phyloP scores from a whole-genome alignment of 2,329 filamentous ascomycete species.

The Cryphonectria carpinicola region DNA sequence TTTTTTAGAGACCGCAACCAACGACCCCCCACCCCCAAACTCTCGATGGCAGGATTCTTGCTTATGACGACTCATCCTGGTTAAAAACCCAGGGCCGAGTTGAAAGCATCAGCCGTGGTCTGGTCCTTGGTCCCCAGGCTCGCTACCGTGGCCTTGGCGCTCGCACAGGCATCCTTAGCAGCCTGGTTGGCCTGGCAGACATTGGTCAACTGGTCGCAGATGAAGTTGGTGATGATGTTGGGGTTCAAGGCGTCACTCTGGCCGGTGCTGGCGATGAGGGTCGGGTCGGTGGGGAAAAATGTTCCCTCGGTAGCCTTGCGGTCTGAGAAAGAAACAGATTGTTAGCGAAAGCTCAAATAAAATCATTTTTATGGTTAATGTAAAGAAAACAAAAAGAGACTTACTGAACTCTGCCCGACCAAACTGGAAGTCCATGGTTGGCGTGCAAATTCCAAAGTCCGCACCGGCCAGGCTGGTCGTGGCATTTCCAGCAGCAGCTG shows the following conservation, averaged over 20 bases:
- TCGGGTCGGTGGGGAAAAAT: slow-evolving; percentile 24
- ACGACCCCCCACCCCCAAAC: not conserved
- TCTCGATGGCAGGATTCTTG: not conserved
- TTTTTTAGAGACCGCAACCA: not conserved
- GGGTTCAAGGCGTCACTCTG: slow-evolving; percentile 63
- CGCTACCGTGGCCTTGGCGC: slow-evolving; percentile 54
- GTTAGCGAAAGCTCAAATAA: not conserved
- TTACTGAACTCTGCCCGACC: slow-evolving; percentile 20
- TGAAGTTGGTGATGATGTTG: slow-evolving; percentile 66
- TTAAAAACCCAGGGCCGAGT: slow-evolving; percentile 46
- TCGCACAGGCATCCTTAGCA: slow-evolving; percentile 51
- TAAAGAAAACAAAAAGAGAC: not conserved
- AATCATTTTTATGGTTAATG: not conserved
- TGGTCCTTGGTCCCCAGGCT: slow-evolving; percentile 53
- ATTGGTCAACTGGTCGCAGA: slow-evolving; percentile 64
- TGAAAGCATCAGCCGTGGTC: slow-evolving; percentile 54
- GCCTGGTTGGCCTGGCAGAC: slow-evolving; percentile 61
- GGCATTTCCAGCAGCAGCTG: not conserved
- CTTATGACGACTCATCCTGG: not conserved
- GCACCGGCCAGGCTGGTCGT: slow-evolving; percentile 17
- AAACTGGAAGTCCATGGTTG: slow-evolving; percentile 24
- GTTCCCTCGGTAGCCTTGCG: slow-evolving; percentile 23
- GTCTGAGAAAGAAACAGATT: not conserved
- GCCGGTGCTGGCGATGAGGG: slow-evolving; percentile 23
- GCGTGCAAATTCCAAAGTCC: slow-evolving; percentile 25